Evolutionary conservation across 1,284 basidiomycete species (phyloP), one percentile per base, ranked within the genome.

Genomic region (Cutaneotrichosporon sp.): DNA sequence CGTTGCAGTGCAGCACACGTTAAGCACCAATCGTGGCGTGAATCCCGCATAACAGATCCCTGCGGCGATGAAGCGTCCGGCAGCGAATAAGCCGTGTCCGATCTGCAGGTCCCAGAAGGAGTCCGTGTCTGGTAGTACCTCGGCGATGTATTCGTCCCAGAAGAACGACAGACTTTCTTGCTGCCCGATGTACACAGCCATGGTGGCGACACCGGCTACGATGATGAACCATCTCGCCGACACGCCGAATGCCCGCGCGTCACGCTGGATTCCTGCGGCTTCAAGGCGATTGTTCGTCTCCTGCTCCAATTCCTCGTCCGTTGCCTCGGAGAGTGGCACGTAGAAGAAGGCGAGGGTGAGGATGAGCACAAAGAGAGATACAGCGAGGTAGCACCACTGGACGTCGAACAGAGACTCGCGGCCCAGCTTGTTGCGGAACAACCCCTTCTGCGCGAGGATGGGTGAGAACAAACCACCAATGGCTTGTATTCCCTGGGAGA

Each of bases 301-400:
- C n/a, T 49, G 45, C 46, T 72, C 67, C 19, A 75, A 59, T 22
- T 69, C 69, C n/a, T 64, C 62, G 47, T 74, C 66, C 16, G 51
- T 55, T 2, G 66, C 72, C 50, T 74, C 72, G 25, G 65, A 63
- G 7, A 74, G 51, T 5, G 69, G 68, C 43, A 70, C 67, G 57
- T 75, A 75, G 59, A 68, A 73, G 62, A 71, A 74, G 19, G 70
- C 55, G 19, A 71, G 65, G 4, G 72, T 69, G 17, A 74, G 62
- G 27, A 65, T 57, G 34, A 71, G 61, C 20, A 70, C 73, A 29
- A 73, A 72, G 4, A 75, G 61, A 3, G 71, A 61, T 1, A 75
- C 67, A 11, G 70, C 70, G 33, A 75, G 64, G 57, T 75, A 75
- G 49, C 68, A 72, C 72, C 72, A 75, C 52, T 75, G 72, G 4